Evolutionary conservation across 352 stramenopile genomes (phyloP).

Genomic region (Phytopythium chamaehyphon): DNA sequence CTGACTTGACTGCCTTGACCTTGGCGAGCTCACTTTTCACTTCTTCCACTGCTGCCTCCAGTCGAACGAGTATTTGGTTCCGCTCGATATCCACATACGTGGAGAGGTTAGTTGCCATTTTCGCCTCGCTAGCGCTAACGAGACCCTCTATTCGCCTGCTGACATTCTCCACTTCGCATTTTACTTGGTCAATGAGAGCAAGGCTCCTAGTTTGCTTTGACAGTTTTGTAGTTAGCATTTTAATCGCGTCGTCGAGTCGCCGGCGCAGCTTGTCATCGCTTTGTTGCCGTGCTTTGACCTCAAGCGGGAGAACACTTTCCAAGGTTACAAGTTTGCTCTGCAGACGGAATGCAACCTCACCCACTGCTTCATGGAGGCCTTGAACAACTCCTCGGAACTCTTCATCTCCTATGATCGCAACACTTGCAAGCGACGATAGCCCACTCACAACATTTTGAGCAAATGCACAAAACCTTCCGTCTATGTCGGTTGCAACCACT

Average conservation of each 20-base stretch:
- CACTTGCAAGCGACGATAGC: background rate
- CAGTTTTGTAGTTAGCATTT: constrained; percentile 16
- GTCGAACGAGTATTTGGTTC: constrained; percentile 6
- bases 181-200: constrained; percentile 8
- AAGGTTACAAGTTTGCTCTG: constrained; percentile 47
- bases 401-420: constrained; percentile 16
- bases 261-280: constrained; percentile 45
- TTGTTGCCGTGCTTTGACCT: constrained; percentile 57
- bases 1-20: too few relatives aligned
- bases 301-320: constrained; percentile 58
- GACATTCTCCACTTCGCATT: constrained; percentile 21
- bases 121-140: constrained; percentile 25
- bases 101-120: constrained; percentile 9
- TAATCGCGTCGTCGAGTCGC: constrained; percentile 40
- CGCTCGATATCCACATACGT: too few relatives aligned
- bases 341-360: constrained; percentile 27
- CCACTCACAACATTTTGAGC: constrained; percentile 1
- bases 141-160: constrained; percentile 25
- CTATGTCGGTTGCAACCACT: constrained; percentile 25
- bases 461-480: constrained; percentile 33
- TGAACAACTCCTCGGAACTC: constrained; percentile 12
- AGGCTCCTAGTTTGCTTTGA: constrained; percentile 15
- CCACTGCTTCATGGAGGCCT: constrained; percentile 21
- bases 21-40: too few relatives aligned
- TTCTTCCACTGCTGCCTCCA: constrained; percentile 7